Evolutionary conservation across 164 flowering plant genomes (phyloP).

Genomic region (Hamamelis virginiana): DNA sequence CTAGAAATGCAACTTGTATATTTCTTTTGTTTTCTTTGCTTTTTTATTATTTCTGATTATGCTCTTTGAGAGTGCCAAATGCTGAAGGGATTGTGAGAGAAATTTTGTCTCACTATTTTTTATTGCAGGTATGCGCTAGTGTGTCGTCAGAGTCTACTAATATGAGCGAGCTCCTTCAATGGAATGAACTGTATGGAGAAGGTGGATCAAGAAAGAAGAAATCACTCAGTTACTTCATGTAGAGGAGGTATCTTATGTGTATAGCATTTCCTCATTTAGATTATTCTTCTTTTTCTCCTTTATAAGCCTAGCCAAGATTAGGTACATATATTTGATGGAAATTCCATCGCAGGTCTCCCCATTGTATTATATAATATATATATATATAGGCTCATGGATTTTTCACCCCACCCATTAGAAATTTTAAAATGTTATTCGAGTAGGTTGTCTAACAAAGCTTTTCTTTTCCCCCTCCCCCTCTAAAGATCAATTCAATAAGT

Average conservation of each 20-base stretch:
- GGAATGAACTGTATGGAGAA: constrained; percentile 86
- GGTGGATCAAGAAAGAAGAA: constrained; percentile 80
- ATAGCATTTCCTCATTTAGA: constrained; percentile 23
- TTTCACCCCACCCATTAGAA: not conserved
- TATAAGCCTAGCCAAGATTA: constrained; percentile 10
- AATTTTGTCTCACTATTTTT: not conserved
- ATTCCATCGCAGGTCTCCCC: constrained; percentile 8
- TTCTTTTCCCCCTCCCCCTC: not conserved
- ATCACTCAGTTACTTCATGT: constrained; percentile 80
- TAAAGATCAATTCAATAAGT: not conserved
- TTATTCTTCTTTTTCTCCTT: constrained; percentile 10
- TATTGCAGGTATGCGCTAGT: constrained; percentile 60
- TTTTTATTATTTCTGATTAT: no score
- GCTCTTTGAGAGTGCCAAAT: no score
- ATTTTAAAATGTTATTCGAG: not conserved
- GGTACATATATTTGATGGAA: constrained; percentile 16
- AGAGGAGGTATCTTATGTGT: constrained; percentile 34
- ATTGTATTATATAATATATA: constrained; percentile 30
- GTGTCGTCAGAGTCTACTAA: constrained; percentile 77
- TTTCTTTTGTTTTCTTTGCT: no score
- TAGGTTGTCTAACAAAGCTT: not conserved
- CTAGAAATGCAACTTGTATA: not conserved
- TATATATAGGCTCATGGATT: constrained; percentile 20
- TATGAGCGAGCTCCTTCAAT: constrained; percentile 73
- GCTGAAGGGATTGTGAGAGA: no score